Percentiles rank a stretch among this genome's conserved stretches.
Conservation (phyloP, 1,284 basidiomycete species). For the Clitocybe nebularis region DNA sequence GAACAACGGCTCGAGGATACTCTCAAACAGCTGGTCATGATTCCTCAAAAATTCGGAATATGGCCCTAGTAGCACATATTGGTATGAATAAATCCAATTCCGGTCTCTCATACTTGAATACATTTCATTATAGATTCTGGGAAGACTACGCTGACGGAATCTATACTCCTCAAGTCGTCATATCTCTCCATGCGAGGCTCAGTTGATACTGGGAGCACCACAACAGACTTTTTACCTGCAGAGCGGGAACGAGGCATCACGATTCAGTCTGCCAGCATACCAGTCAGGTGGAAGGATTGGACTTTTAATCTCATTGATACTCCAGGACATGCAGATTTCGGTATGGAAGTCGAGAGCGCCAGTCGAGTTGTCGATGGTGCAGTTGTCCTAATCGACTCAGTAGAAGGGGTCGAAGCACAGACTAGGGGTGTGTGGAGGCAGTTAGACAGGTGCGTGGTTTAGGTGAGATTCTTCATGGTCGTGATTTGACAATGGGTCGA, state of each 20-base stretch:
- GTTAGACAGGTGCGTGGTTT: slow-evolving; percentile 63
- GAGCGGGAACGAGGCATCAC: slow-evolving; percentile 90
- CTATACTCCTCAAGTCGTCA: slow-evolving; percentile 73
- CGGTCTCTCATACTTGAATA: background rate
- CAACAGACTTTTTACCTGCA: slow-evolving; percentile 86
- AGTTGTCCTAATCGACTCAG: slow-evolving; percentile 83
- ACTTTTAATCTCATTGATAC: slow-evolving; percentile 88
- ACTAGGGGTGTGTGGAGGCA: slow-evolving; percentile 88
- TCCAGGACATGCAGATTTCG: slow-evolving; percentile 90
- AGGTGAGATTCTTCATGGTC: slow-evolving; percentile 19
- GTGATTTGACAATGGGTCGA: background rate
- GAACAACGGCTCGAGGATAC: slow-evolving; percentile 21
- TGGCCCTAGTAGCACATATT: slow-evolving; percentile 82
- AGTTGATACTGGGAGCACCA: slow-evolving; percentile 87
- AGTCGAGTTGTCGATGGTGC: slow-evolving; percentile 88
- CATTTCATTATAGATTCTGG: slow-evolving; percentile 64
- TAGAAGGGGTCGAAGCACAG: slow-evolving; percentile 89
- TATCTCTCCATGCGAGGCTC: slow-evolving; percentile 75
- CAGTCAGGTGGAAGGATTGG: slow-evolving; percentile 84
- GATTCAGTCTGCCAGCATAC: slow-evolving; percentile 89
- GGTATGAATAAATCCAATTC: slow-evolving; percentile 39
- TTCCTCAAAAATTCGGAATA: slow-evolving; percentile 58
- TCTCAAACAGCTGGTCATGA: slow-evolving; percentile 34
- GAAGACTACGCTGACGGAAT: slow-evolving; percentile 89
- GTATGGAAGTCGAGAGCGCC: slow-evolving; percentile 92